Evolutionary conservation across 2,329 filamentous ascomycete species (phyloP).

Genomic region (Xenosphaeropsis pyriputrescens): DNA sequence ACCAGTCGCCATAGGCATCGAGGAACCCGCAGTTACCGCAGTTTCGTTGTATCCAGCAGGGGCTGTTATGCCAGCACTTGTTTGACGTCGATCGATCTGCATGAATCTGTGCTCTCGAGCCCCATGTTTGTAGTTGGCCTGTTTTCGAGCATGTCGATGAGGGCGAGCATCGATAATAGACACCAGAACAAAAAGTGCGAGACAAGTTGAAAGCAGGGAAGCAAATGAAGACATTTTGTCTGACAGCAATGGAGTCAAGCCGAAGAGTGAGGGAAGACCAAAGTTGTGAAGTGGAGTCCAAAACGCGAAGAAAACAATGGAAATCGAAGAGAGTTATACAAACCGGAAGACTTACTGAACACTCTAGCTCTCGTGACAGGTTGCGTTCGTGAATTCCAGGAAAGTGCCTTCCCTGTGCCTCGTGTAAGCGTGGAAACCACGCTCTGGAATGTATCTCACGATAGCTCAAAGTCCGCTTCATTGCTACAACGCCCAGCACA

Average conservation of each 20-base stretch:
- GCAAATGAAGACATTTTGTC: not conserved
- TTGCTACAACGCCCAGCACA: too few species aligned
- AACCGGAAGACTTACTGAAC: too few species aligned
- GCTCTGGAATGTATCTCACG: too few species aligned
- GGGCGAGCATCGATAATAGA: not conserved
- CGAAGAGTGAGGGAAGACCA: not conserved
- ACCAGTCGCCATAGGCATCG: not conserved
- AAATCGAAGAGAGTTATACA: too few species aligned
- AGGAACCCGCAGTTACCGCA: not conserved
- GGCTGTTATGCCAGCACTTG: not conserved
- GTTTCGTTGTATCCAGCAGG: not conserved
- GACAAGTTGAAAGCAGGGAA: not conserved
- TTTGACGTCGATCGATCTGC: not conserved
- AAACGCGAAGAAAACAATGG: too few species aligned
- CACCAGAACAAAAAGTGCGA: not conserved
- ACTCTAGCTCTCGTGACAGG: too few species aligned
- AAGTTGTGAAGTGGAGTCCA: not conserved
- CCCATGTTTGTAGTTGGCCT: not conserved
- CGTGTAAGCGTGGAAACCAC: too few species aligned
- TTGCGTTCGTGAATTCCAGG: too few species aligned
- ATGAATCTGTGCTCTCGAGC: not conserved
- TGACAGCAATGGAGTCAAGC: not conserved
- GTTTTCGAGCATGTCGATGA: not conserved
- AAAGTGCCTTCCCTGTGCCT: too few species aligned
- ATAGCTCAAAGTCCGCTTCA: too few species aligned